Base-by-base conservation (phyloP, 371 early-diverging fungal genomes). In the Mucor irregularis region DNA sequence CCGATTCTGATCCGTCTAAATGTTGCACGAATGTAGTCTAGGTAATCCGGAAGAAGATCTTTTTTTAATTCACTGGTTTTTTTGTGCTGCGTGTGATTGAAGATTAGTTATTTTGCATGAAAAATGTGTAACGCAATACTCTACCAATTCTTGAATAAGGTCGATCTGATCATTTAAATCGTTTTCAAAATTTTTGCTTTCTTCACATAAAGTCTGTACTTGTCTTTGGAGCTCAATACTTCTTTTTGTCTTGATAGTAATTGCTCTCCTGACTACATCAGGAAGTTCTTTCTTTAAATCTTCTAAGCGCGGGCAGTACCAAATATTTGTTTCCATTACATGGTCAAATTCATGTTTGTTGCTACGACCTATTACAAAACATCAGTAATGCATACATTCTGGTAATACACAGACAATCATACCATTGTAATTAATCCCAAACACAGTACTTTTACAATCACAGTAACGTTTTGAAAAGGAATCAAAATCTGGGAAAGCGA, bases 401-500 rank as follows among this genome's bases (percentile, higher is more conserved):
- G n/a, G n/a, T n/a, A n/a, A n/a, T n/a, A n/a, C n/a, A n/a, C n/a
- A n/a, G n/a, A n/a, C n/a, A n/a, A n/a, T n/a, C n/a, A n/a, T 45
- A 21, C 62, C 62, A 31, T 50, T 45, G 46, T 64, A 64, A 21
- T 60, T 47, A 65, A 50, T 59, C 1, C 71, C 76, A 61, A 66
- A 68, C 9, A 56, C 48, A 3, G 50, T 35, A 8, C 48, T 37
- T 53, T 46, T 69, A 16, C 66, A 77, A 40, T 71, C 53, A 42
- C 90, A 90, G 62, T 89, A 91, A 7, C 88, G 67, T 21, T 64
- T 58, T 8, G 80, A 78, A 68, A 73, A 91, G 24, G 67, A 56
- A 10, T 46, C 28, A 17, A 76, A 59, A 13, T 45, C 63, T 0
- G 71, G 54, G 61, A 83, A 86, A 2, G 73, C 8, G 3, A 42